Base-by-base conservation (phyloP, 2,329 filamentous ascomycete species). In the Monilinia polystroma region DNA sequence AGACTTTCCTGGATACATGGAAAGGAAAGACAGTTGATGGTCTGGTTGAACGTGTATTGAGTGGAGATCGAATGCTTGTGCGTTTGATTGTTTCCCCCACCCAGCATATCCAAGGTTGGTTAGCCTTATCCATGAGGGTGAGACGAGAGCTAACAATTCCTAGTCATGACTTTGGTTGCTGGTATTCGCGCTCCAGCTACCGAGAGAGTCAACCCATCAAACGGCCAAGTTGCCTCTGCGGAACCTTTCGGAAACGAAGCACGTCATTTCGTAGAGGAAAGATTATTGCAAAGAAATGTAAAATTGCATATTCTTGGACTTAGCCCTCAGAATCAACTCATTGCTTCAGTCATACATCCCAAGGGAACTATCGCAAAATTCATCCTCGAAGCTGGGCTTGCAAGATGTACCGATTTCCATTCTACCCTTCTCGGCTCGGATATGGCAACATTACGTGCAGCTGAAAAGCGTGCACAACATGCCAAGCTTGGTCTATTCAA, bases 391-490 rank as follows among this genome's bases (percentile, higher is more conserved):
- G 91, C 93, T 64, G 95, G 95, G 73, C 83, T 98, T 66, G 95
- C 94, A 52, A 87, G 92, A 75, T 98, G 94, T 81, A 93, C 93
- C 71, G 95, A 99, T 79, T 93, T 95, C 79, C 95, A 99, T 81
- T 96, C 94, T 0, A 96, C 93, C 51, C 84, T 97, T 80, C 85
- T 99, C 14, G 95, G 95, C 55, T 82, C 87, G 60, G 91, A 94
- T 74, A 99, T 99, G 95, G 88, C 90, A 53, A 78, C 85, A 67
- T 86, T 98, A 67, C 88, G 95, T 70, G 87, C 91, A 71, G 93
- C 95, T 1, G 95, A 99, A 81, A 94, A 91, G 78, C 82, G 85
- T 67, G 95, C 95, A 5, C 93, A 93, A 79, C 85, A 87, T 71
- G 85, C 85, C 71, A 90, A 90, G 74, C 83, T 90, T 55, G 91